Evolutionary conservation across 805 yeast genomes (phyloP).

Genomic region (Cyberlindnera maclurae): DNA sequence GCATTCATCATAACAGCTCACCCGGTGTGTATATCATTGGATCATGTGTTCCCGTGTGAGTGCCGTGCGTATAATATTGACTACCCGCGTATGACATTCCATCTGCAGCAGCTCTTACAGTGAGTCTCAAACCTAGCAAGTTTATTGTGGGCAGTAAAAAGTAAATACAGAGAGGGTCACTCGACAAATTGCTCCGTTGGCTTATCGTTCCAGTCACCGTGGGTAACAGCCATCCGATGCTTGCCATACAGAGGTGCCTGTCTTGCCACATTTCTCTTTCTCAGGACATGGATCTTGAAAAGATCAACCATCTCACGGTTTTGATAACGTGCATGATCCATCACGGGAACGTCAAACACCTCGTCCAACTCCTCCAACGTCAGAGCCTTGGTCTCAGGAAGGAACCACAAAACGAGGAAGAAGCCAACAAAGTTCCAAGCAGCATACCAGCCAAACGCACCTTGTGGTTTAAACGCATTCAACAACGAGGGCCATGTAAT

Average conservation of each 20-base stretch:
- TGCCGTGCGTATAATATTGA: no score
- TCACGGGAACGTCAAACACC: slow-evolving; percentile 54
- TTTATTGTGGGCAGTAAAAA: no score
- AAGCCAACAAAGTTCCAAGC: slow-evolving; percentile 74
- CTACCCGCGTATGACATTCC: no score
- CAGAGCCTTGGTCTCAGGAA: slow-evolving; percentile 61
- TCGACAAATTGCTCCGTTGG: slow-evolving; percentile 48
- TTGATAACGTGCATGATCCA: slow-evolving; percentile 47
- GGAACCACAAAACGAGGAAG: slow-evolving; percentile 61
- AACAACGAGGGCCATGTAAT: slow-evolving; percentile 75
- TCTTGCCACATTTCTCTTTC: slow-evolving; percentile 36
- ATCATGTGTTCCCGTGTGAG: no score
- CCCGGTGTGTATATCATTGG: no score
- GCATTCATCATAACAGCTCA: no score
- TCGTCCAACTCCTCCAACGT: slow-evolving; percentile 69
- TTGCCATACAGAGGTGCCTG: slow-evolving; percentile 51
- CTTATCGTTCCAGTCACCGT: slow-evolving; percentile 57
- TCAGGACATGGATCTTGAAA: slow-evolving; percentile 41
- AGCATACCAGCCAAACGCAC: slow-evolving; percentile 86
- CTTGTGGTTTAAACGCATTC: slow-evolving; percentile 63
- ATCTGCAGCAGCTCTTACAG: no score
- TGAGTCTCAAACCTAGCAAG: no score
- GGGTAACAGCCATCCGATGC: slow-evolving; percentile 54
- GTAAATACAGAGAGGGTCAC: no score
- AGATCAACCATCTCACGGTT: slow-evolving; percentile 33